Percentiles rank a stretch among this genome's conserved stretches.
Evolutionary conservation across 805 yeast genomes (phyloP).

Genomic region (Candida vartiovaarae): DNA sequence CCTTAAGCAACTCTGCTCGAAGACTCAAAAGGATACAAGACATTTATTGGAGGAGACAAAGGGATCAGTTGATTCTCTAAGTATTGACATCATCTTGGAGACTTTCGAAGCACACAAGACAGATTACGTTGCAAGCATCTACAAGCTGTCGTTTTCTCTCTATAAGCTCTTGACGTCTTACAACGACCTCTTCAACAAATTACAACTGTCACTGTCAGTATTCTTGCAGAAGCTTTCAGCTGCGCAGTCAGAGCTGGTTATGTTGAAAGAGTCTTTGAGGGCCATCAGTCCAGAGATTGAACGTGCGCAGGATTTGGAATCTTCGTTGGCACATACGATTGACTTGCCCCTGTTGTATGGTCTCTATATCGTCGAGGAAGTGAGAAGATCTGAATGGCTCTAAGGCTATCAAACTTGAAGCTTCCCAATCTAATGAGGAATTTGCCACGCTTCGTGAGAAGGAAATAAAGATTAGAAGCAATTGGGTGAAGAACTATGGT

Average conservation of each 20-base stretch:
- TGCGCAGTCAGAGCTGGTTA: conserved; percentile 17
- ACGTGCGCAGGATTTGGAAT: conserved; percentile 19
- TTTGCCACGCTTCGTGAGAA: conserved; percentile 48
- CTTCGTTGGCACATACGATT: conserved; percentile 32
- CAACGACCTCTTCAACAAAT: conserved; percentile 27
- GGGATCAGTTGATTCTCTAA: conserved; percentile 11
- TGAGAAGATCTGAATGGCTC: conserved; percentile 56
- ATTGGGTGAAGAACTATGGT: conserved; percentile 63
- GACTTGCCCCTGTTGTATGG: conserved; percentile 74
- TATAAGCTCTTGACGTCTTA: conserved; percentile 29
- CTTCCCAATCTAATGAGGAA: conserved; percentile 43
- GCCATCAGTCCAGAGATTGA: conserved; percentile 13
- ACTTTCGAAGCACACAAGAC: conserved; percentile 20
- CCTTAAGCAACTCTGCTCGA: conserved; percentile 12
- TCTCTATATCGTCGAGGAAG: conserved; percentile 52
- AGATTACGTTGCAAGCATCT: conserved; percentile 27
- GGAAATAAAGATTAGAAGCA: conserved; percentile 46
- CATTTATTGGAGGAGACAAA: conserved; percentile 11
- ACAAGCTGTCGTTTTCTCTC: conserved; percentile 27
- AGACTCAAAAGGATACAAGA: conserved; percentile 20
- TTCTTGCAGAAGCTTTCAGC: conserved; percentile 12
- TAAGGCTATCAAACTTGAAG: conserved; percentile 21
- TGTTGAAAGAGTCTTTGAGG: conserved; percentile 19
- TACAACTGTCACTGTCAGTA: conserved; percentile 11
- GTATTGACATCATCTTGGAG: conserved; percentile 18